Evolutionary conservation across 108 stramenopile species (phyloP).

Genomic region (Schizochytrium sp.): DNA sequence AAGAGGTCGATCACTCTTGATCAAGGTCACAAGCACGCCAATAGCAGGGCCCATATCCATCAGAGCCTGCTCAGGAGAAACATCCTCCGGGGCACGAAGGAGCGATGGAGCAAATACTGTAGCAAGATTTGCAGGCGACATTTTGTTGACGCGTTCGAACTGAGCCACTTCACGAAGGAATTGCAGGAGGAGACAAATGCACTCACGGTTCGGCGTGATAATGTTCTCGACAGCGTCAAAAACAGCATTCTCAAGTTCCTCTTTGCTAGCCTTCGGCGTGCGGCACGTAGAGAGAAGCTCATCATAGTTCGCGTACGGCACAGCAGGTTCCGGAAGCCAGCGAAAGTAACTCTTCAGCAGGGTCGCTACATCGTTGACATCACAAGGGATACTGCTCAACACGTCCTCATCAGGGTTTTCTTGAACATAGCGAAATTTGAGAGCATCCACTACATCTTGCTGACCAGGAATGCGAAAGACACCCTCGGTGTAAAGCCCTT

Average conservation of each 20-base stretch:
- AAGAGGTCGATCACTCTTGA: constrained; percentile 13
- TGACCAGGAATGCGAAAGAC: constrained; percentile 55
- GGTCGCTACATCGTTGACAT: constrained; percentile 48
- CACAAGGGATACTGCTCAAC: constrained; percentile 30
- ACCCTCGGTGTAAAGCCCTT: constrained; percentile 48
- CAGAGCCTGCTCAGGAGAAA: constrained; percentile 38
- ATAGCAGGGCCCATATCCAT: constrained; percentile 53
- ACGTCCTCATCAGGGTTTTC: constrained; percentile 48
- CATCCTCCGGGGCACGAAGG: constrained; percentile 22
- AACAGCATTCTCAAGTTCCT: constrained; percentile 52
- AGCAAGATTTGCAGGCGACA: constrained; percentile 49
- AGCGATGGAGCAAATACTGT: constrained; percentile 52
- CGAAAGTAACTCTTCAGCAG: constrained; percentile 32
- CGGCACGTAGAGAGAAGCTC: constrained; percentile 14
- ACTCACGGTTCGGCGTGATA: constrained; percentile 17
- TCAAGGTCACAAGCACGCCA: constrained; percentile 18
- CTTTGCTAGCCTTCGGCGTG: not conserved
- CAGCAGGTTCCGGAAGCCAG: constrained; percentile 21
- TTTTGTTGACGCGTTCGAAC: constrained; percentile 52
- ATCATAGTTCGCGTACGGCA: constrained; percentile 19
- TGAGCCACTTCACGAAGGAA: constrained; percentile 56
- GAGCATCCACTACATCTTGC: constrained; percentile 50
- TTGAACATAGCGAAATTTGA: constrained; percentile 29
- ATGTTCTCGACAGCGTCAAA: constrained; percentile 22
- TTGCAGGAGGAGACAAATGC: constrained; percentile 29